Base-by-base conservation (phyloP, 768 basidiomycete genomes). In the Termitomyces heimii region DNA sequence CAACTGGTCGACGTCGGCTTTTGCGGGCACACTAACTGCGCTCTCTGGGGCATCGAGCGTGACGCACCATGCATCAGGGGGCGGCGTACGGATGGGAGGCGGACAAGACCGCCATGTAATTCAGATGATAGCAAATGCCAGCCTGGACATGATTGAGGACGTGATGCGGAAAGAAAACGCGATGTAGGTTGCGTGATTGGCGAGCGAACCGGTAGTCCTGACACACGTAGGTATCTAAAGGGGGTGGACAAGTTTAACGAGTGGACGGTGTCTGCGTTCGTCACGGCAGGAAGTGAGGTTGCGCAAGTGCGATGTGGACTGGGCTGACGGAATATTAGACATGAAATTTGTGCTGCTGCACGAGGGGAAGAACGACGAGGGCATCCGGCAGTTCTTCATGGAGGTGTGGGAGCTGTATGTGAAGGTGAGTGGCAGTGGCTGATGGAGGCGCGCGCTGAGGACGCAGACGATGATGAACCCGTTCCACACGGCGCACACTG, bases 81-180 rank as follows among this genome's bases (percentile, higher is more conserved):
- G 83, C 18, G 77, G 76, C 12, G 81, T 82, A 34, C 77, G 82
- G 63, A 83, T 89, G 71, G 91, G 88, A 12, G 88, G 89, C 5
- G 92, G 88, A 14, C 88, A 88, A 72, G 89, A 92, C 67, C 79
- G 91, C 53, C 94, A 97, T 81, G 92, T 99, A 58, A 91, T 95
- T 65, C 96, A 98, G 77, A 97, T 99, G 92, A 94, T 98, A 67
- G 96, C 95, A 22, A 96, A 98, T 71, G 94, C 93, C 51, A 94
- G 92, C 65, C 74, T 99, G 70, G 97, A 99, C 73, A 85, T 87
- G 65, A 84, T 99, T 58, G 97, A 99, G 66, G 97, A 99, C 66
- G 82, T 89, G 46, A 92, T 92, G 84, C 80, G 87, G 62, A 86
- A 84, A 64, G 91, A 92, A 67, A 84, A 79, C 61, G 74, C 80